Evolutionary conservation across 257 asterid species (phyloP).

Genomic region (Solanum verrucosum): DNA sequence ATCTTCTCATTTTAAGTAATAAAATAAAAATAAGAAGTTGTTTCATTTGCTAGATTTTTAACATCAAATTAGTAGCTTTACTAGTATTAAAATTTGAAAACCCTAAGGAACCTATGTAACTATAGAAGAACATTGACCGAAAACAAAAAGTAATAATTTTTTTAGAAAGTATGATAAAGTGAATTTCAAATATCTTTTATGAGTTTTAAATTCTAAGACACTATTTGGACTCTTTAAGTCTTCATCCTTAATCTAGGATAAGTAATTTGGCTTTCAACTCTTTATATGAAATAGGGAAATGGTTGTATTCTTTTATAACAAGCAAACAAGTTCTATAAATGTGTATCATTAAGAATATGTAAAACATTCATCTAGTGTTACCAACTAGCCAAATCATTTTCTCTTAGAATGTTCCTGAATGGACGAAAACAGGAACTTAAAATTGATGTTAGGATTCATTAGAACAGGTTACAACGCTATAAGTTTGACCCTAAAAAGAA

Average conservation of each 20-base stretch:
- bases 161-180: neutral
- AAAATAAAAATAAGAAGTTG: no score
- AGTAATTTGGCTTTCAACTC: no score
- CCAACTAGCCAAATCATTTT: no score
- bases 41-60: neutral
- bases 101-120: neutral
- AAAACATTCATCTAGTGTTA: neutral
- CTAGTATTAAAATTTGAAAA: neutral
- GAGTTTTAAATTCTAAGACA: neutral
- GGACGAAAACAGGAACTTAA: no score
- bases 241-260: neutral
- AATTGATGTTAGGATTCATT: no score
- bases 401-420: neutral
- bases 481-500: no score
- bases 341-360: neutral
- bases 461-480: fast-evolving
- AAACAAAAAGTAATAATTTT: neutral
- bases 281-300: no score
- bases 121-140: neutral
- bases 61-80: neutral
- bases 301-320: no score
- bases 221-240: neutral
- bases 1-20: no score
- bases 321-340: no score
- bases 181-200: neutral